These are phyloP conservation scores for Hortiboletus flavorubellus DNA, from an alignment of 768 basidiomycete species.

Conservation along the genomic window DNA sequence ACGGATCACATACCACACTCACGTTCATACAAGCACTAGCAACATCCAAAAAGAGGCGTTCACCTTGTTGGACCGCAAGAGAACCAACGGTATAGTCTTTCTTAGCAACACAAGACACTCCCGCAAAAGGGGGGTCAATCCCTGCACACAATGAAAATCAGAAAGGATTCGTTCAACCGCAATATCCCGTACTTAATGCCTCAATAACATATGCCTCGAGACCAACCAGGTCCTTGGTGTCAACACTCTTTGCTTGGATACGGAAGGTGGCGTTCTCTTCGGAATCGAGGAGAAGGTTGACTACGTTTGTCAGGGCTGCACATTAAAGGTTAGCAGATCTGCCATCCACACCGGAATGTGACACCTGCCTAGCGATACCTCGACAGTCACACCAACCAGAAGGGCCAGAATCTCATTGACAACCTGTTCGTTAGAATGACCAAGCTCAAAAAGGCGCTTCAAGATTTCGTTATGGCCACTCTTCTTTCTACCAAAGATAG, in stretches of 20 bases:
- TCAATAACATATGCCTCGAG: conserved; percentile 63
- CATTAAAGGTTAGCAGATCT: not conserved
- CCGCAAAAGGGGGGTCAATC: conserved; percentile 68
- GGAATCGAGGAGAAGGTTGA: conserved; percentile 64
- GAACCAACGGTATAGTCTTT: conserved; percentile 44
- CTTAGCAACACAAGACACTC: conserved; percentile 56
- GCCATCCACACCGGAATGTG: not conserved
- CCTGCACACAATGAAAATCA: conserved; percentile 38
- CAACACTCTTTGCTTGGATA: conserved; percentile 29
- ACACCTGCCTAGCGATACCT: conserved; percentile 61
- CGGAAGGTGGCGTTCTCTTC: conserved; percentile 38
- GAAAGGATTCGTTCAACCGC: not conserved
- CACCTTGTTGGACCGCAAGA: conserved; percentile 41
- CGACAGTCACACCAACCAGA: conserved; percentile 62
- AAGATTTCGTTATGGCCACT: conserved; percentile 45
- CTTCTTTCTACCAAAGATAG: conserved; percentile 48
- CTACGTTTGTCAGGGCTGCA: conserved; percentile 59
- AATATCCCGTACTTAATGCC: conserved; percentile 47
- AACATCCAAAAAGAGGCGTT: conserved; percentile 63
- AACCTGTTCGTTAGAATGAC: conserved; percentile 55
- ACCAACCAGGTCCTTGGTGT: conserved; percentile 34
- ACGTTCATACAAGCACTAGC: conserved; percentile 57
- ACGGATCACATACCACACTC: conserved; percentile 23
- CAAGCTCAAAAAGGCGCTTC: conserved; percentile 54
- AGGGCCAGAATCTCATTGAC: conserved; percentile 71